Evolutionary conservation across 176 grass and related monocot species (phyloP).

Genomic region (Saccharum spontaneum): DNA sequence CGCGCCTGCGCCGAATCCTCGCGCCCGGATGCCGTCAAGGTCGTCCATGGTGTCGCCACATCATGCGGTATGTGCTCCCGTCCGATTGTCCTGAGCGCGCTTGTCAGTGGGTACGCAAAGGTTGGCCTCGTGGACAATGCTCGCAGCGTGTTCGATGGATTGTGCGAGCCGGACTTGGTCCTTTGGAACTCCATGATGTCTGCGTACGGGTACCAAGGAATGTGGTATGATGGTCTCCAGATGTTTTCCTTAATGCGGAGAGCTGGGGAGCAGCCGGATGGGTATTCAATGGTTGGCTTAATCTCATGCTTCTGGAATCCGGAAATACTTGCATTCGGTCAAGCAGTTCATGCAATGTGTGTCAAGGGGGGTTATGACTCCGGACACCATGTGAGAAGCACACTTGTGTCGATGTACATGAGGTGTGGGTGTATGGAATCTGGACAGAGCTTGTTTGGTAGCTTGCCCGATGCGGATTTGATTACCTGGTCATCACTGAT

Average conservation of each 20-base stretch:
- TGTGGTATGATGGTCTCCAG: slow-evolving; percentile 54
- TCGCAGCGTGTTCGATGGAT: slow-evolving; percentile 40
- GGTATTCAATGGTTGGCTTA: slow-evolving; percentile 63
- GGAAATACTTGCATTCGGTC: slow-evolving; percentile 31
- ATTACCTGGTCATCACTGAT: slow-evolving; percentile 72
- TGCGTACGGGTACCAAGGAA: slow-evolving; percentile 47
- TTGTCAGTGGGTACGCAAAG: slow-evolving; percentile 49
- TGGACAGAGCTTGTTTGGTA: slow-evolving; percentile 38
- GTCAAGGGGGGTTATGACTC: slow-evolving; percentile 59
- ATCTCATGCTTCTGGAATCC: slow-evolving; percentile 50
- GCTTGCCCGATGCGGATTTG: slow-evolving; percentile 43
- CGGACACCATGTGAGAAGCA: slow-evolving; percentile 55
- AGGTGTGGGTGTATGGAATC: slow-evolving; percentile 45
- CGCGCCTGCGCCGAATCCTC: slow-evolving; percentile 57
- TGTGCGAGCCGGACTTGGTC: slow-evolving; percentile 47
- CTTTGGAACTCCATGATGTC: slow-evolving; percentile 70
- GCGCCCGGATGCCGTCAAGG: slow-evolving; percentile 13
- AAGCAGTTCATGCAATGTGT: slow-evolving; percentile 53
- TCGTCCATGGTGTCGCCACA: slow-evolving; percentile 17
- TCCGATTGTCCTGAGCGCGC: slow-evolving; percentile 41
- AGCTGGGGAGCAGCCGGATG: slow-evolving; percentile 40
- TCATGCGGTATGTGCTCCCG: slow-evolving; percentile 26
- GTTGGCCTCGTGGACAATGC: slow-evolving; percentile 40
- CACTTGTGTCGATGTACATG: slow-evolving; percentile 63
- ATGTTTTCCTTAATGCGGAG: slow-evolving; percentile 44